These are phyloP conservation scores for Fusarium sarcochroum DNA, from an alignment of 2,329 filamentous ascomycete genomes.

Conservation along the genomic window DNA sequence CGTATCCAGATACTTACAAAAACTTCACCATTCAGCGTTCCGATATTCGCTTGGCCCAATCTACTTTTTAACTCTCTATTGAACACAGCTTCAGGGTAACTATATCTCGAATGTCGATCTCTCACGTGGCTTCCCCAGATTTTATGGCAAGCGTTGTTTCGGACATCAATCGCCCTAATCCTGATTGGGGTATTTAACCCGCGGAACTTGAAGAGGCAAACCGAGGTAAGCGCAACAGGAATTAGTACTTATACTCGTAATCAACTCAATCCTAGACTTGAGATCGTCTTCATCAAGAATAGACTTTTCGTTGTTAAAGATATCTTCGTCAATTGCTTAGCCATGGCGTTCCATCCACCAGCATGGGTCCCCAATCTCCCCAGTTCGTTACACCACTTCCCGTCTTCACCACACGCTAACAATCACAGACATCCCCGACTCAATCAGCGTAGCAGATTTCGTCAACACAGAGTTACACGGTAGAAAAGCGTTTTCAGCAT, in stretches of 20 bases:
- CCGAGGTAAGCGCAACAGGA: conserved; percentile 5
- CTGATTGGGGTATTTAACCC: conserved; percentile 24
- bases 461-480: conserved; percentile 69
- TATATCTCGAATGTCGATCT: neutral
- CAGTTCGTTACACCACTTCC: neutral
- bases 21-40: too few relatives aligned
- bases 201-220: conserved; percentile 22
- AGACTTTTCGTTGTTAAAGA: neutral
- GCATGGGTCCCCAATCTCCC: conserved; percentile 31
- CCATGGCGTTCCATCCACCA: conserved; percentile 29
- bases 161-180: neutral
- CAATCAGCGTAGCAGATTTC: conserved; percentile 77
- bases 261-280: neutral
- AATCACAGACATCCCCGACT: conserved; percentile 25
- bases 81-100: too few relatives aligned
- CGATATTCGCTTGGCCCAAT: too few relatives aligned
- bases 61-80: too few relatives aligned
- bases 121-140: conserved; percentile 25
- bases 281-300: too few relatives aligned
- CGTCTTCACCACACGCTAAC: neutral
- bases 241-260: neutral
- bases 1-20: too few relatives aligned
- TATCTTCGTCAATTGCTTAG: neutral
- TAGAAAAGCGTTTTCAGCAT: conserved; percentile 70
- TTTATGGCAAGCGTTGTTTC: neutral